Evolutionary conservation across 2,329 filamentous ascomycete genomes (phyloP).

Genomic region (Huntiella abstrusa): DNA sequence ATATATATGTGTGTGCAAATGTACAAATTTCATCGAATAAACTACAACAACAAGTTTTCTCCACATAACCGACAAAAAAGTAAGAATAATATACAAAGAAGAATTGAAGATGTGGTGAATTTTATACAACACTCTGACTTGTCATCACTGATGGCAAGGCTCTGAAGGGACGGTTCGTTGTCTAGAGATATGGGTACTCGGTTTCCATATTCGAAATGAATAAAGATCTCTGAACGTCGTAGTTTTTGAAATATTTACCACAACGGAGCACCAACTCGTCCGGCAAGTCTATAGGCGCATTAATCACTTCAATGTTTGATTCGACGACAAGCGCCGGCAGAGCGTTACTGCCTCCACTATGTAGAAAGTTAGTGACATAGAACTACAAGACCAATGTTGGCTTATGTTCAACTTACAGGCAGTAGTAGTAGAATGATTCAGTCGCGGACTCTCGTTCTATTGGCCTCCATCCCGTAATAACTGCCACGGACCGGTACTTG

Average conservation of each 20-base stretch:
- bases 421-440: conserved; percentile 48
- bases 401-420: conserved; percentile 44
- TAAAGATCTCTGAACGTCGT: conserved; percentile 42
- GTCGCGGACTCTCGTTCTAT: conserved; percentile 16
- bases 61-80: too few species aligned
- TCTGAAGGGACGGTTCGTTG: too few species aligned
- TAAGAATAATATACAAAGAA: too few species aligned
- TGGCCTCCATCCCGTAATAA: conserved; percentile 72
- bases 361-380: neutral
- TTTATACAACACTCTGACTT: too few species aligned
- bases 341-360: conserved; percentile 7
- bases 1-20: too few species aligned
- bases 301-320: conserved; percentile 56
- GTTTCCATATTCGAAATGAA: conserved; percentile 72
- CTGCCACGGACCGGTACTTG: conserved; percentile 59
- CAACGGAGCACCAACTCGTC: conserved; percentile 46
- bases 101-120: too few species aligned
- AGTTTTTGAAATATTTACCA: conserved; percentile 77
- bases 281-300: conserved; percentile 24
- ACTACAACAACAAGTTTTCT: too few species aligned
- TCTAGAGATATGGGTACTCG: conserved; percentile 42
- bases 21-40: too few species aligned
- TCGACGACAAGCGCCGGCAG: conserved; percentile 26
- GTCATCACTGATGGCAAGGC: too few species aligned
- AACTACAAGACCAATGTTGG: neutral